Evolutionary conservation across 23 red algal genomes (phyloP).

Genomic region (Gracilaria vermiculophylla): DNA sequence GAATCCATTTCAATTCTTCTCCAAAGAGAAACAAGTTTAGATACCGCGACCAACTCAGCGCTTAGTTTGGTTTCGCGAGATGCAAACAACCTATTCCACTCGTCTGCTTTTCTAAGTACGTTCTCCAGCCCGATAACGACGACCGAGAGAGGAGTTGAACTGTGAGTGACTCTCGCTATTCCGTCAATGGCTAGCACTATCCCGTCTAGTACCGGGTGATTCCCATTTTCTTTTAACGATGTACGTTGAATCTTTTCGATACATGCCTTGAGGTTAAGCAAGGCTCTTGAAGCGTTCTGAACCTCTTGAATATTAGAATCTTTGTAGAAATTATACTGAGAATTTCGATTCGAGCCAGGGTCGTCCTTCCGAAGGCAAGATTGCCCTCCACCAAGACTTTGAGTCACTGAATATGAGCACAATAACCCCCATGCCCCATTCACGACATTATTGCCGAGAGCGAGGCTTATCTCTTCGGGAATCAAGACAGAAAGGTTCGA

Average conservation of each 20-base stretch:
- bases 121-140: slow-evolving; percentile 60
- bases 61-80: slow-evolving; percentile 20
- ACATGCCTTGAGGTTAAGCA: neutral
- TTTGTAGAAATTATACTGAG: slow-evolving; percentile 69
- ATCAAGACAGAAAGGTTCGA: neutral
- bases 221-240: slow-evolving; percentile 43
- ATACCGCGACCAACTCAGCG: neutral
- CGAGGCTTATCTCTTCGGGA: neutral
- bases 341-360: neutral
- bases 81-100: slow-evolving; percentile 74
- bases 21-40: slow-evolving; percentile 48
- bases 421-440: neutral
- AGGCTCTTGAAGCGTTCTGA: neutral
- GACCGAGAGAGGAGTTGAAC: slow-evolving; percentile 27
- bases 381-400: neutral
- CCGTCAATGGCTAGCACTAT: slow-evolving; percentile 27
- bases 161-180: neutral
- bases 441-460: neutral
- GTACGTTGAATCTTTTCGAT: slow-evolving; percentile 18
- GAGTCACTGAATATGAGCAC: slow-evolving; percentile 1
- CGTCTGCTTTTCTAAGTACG: slow-evolving; percentile 67
- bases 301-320: slow-evolving; percentile 49
- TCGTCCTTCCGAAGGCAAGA: neutral
- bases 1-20: slow-evolving; percentile 55
- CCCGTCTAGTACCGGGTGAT: slow-evolving; percentile 69